Percentiles rank a stretch among this genome's conserved stretches.
Evolutionary conservation across 2,329 filamentous ascomycete species (phyloP).

Genomic region (Fusarium floridanum): DNA sequence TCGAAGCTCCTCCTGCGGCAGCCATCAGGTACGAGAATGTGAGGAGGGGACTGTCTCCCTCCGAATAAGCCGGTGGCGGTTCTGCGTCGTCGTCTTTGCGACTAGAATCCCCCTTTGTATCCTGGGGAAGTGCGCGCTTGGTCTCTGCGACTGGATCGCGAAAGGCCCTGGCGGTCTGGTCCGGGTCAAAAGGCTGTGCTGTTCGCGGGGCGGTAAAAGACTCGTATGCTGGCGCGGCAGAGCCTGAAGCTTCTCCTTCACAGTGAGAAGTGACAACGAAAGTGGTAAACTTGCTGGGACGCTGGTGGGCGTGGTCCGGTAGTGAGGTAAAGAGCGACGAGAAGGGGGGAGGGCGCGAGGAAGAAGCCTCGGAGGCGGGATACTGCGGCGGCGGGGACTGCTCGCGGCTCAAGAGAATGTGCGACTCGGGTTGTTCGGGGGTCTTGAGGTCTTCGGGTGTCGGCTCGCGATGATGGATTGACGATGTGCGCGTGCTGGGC

Average conservation of each 20-base stretch:
- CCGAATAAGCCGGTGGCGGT: constrained; percentile 94
- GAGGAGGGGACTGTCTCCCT: constrained; percentile 91
- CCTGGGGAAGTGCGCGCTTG: constrained; percentile 85
- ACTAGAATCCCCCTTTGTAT: constrained; percentile 81
- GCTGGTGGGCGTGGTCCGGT: constrained; percentile 52
- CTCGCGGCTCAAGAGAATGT: constrained; percentile 50
- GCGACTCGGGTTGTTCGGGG: constrained; percentile 40
- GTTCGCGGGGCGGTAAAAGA: constrained; percentile 49
- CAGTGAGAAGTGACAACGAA: constrained; percentile 42
- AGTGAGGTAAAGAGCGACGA: constrained; percentile 68
- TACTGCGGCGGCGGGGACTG: constrained; percentile 72
- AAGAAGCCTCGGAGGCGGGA: constrained; percentile 66
- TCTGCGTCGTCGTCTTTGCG: constrained; percentile 87
- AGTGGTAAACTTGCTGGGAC: constrained; percentile 50
- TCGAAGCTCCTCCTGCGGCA: constrained; percentile 94
- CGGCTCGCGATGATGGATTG: constrained; percentile 41
- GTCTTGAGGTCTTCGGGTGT: constrained; percentile 40
- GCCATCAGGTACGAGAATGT: constrained; percentile 98
- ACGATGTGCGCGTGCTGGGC: constrained; percentile 45
- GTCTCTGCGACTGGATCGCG: constrained; percentile 76
- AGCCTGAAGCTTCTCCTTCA: constrained; percentile 51
- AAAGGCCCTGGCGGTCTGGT: constrained; percentile 55
- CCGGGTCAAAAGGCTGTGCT: constrained; percentile 54
- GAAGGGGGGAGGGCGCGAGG: constrained; percentile 69
- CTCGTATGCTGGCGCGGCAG: constrained; percentile 69